Evolutionary conservation across 1,284 basidiomycete genomes (phyloP), one percentile per base, ranked within the genome.

Genomic region (Coriolopsis trogii): DNA sequence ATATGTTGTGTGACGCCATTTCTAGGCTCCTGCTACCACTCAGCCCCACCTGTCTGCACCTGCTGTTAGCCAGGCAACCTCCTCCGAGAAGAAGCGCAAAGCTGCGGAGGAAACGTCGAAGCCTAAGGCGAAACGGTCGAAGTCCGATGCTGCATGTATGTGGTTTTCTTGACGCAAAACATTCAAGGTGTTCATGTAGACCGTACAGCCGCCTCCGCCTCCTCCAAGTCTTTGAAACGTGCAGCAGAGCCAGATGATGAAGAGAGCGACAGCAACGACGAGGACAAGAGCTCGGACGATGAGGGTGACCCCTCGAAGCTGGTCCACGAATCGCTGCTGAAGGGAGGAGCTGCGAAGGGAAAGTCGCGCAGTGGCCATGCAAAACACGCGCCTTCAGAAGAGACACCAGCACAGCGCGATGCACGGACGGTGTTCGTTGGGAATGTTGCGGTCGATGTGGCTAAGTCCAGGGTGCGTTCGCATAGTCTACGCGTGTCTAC

Each of bases 341-440:
- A 56, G 51, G 42, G 46, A 39, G 16, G 56, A 44, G 28, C 60
- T 41, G 18, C 39, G 30, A 53, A 62, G 50, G 48, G 60, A 34
- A 55, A 65, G 41, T 38, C 53, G 40, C 24, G 55, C 41, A 26
- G 56, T 34, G 51, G 52, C 3, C 76, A 74, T 51, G 44, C 41
- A 10, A 77, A 73, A 54, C 80, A 77, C 60, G 73, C 78, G 1
- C 90, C 89, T 0, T 60, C 71, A 21, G 83, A 81, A 46, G 93
- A 95, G 70, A 87, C 87, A 0, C 64, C 77, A 9, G 84, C 82
- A 48, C 82, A 82, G 52, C 79, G 89, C 43, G 86, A 97, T 65
- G 77, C 81, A 16, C 82, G 95, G 24, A 97, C 95, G 1, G 76
- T 98, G 45, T 99, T 98, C 67, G 72, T 99, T n/a, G 96, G 96